phyloP scores from a whole-genome alignment of 2,329 filamentous ascomycete species.

The Pseudogymnoascus sp. region DNA sequence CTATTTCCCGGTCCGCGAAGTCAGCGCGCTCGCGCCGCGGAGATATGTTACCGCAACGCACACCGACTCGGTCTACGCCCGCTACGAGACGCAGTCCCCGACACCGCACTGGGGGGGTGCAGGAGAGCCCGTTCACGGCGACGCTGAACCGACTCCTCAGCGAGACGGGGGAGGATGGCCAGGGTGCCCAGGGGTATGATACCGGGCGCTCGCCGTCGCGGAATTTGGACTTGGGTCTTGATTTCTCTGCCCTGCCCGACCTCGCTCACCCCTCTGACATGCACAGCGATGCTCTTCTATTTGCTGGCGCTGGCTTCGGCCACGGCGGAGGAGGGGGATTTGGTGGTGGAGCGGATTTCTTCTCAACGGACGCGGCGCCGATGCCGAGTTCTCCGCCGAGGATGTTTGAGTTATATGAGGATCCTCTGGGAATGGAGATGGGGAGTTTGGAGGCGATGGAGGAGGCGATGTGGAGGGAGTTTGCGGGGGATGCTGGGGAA shows the following conservation, averaged over 20 bases:
- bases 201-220: conserved; percentile 20
- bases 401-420: conserved; percentile 29
- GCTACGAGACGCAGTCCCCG: conserved; percentile 23
- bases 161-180: conserved; percentile 23
- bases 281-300: conserved; percentile 19
- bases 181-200: conserved; percentile 7
- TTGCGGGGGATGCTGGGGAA: conserved; percentile 10
- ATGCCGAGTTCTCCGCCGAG: conserved; percentile 39
- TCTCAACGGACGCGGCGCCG: conserved; percentile 33
- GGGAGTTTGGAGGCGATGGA: conserved; percentile 16
- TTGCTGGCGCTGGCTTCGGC: conserved; percentile 19
- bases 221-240: conserved; percentile 21
- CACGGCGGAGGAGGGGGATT: conserved; percentile 19
- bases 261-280: conserved; percentile 19
- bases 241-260: conserved; percentile 30
- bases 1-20: conserved; percentile 25
- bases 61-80: conserved; percentile 23
- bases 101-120: conserved; percentile 21
- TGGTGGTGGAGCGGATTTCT: conserved; percentile 31
- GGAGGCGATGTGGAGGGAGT: conserved; percentile 22
- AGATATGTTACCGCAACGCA: conserved; percentile 20
- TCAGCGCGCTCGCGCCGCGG: conserved; percentile 19
- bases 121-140: conserved; percentile 30
- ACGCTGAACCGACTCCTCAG: conserved; percentile 27
- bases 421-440: conserved; percentile 19